Base-by-base conservation (phyloP, 805 yeast genomes). In the Sugiyamaella chiloensis region DNA sequence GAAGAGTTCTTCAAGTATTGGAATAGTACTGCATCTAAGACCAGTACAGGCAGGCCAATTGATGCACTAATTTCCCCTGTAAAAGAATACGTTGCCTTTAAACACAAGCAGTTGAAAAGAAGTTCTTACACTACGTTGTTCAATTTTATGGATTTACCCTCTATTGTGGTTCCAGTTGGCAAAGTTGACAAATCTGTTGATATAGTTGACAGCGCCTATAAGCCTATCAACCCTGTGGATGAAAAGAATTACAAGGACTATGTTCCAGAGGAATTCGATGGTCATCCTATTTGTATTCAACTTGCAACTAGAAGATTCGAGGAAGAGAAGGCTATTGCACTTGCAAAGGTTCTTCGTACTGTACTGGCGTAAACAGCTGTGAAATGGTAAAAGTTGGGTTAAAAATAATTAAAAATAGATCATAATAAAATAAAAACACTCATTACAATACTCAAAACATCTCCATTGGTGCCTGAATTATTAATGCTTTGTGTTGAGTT, bases 271-370 rank as follows among this genome's bases (percentile, higher is more conserved):
- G 63, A 69, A 40, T 65, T 61, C 44, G 65, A 71, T 47, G 79
- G 78, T 2, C 76, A 76, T 57, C 83, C 85, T 0, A 76, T 80
- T 5, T 67, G 74, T 2, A 54, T 80, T 9, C 87, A 81, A 59
- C 51, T 81, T 17, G 71, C 78, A 19, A 74, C 81, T 20, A 68
- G 74, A 46, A 68, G 80, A 47, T 74, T 73, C 47, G 75, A 80
- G 51, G 87, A 81, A 57, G 86, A 81, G 55, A 74, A 76, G 56
- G 73, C 73, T 3, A 59, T 79, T 21, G 70, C 42, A 29, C 57
- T 74, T 52, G 41, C 44, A 17, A 37, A 36, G 8, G 29, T 46
- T 2, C 19, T 50, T 9, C 32, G 51, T 26, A 48, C 41, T 24
- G 51, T n/a, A n/a, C n/a, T n/a, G n/a, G n/a, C n/a, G n/a, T n/a